Conservation (phyloP, 768 basidiomycete genomes). For the Amanita muscaria region DNA sequence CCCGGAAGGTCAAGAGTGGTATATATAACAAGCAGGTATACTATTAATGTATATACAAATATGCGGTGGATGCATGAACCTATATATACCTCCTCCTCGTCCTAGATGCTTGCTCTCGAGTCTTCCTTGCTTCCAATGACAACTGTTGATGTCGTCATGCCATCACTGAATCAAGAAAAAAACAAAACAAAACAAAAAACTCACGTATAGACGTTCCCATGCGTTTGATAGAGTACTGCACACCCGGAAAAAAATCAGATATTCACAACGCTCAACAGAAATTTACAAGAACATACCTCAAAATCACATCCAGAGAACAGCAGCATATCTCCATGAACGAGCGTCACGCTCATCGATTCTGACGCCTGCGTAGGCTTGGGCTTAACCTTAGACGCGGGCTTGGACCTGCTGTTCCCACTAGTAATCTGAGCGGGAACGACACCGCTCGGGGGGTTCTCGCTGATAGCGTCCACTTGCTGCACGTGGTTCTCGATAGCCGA, state of each 20-base stretch:
- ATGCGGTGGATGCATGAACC: too few species aligned
- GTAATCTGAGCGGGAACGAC: not conserved
- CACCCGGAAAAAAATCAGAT: not conserved
- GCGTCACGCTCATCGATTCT: slow-evolving; percentile 13
- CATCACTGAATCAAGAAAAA: not conserved
- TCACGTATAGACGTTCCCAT: slow-evolving; percentile 36
- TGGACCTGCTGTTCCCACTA: not conserved
- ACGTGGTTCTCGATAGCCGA: not conserved
- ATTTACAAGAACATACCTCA: slow-evolving; percentile 26
- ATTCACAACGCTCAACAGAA: too few species aligned
- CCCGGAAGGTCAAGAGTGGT: too few species aligned
- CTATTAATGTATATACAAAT: not conserved
- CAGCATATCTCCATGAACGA: slow-evolving; percentile 37
- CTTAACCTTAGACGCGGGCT: not conserved
- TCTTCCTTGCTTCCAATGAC: not conserved
- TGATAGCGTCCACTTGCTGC: not conserved
- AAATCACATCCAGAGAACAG: slow-evolving; percentile 34
- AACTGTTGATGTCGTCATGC: slow-evolving; percentile 1
- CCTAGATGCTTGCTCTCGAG: too few species aligned
- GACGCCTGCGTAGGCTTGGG: slow-evolving; percentile 1
- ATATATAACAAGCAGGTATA: not conserved
- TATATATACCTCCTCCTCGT: too few species aligned
- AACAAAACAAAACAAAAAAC: slow-evolving; percentile 12
- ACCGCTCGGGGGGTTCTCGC: not conserved
- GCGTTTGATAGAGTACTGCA: slow-evolving; percentile 36